Percentiles rank a stretch among this genome's conserved stretches.
phyloP scores from a whole-genome alignment of 2,329 filamentous ascomycete species.

The Coniochaeta pulveracea region DNA sequence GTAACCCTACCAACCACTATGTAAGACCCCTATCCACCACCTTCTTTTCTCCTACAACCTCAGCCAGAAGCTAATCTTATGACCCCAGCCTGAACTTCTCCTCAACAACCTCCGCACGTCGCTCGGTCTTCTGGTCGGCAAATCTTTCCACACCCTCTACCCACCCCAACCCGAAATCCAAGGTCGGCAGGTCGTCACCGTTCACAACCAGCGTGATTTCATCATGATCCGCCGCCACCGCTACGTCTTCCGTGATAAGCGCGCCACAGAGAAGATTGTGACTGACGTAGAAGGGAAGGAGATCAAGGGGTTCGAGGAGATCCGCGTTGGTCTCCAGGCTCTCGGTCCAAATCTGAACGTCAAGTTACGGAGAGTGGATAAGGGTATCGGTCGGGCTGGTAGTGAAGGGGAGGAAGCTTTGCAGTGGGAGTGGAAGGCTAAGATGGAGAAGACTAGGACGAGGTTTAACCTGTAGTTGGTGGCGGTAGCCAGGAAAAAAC shows the following conservation, averaged over 20 bases:
- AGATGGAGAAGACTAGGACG: constrained; percentile 89
- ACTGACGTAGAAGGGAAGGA: constrained; percentile 71
- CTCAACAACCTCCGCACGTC: constrained; percentile 94
- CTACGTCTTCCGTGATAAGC: constrained; percentile 87
- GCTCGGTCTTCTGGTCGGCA: constrained; percentile 75
- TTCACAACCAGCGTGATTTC: constrained; percentile 93
- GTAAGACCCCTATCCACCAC: constrained; percentile 51
- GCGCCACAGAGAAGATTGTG: constrained; percentile 76
- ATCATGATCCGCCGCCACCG: constrained; percentile 86
- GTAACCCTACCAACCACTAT: constrained; percentile 76
- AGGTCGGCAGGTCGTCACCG: constrained; percentile 79
- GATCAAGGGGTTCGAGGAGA: constrained; percentile 73
- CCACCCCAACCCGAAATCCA: constrained; percentile 73
- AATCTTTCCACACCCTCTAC: constrained; percentile 71
- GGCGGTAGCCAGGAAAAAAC: neutral
- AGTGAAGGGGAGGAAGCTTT: constrained; percentile 62
- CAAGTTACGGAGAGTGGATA: constrained; percentile 84
- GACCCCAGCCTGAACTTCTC: constrained; percentile 31
- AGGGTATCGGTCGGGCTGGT: constrained; percentile 63
- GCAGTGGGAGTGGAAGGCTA: constrained; percentile 94
- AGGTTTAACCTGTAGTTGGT: constrained; percentile 70
- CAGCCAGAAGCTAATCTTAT: too few species aligned
- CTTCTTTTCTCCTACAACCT: constrained; percentile 54
- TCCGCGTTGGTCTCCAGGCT: constrained; percentile 75
- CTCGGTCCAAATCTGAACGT: constrained; percentile 37